These are phyloP conservation scores for Patellaria atrata DNA, from an alignment of 495 filamentous ascomycete genomes.

Conservation along the genomic window DNA sequence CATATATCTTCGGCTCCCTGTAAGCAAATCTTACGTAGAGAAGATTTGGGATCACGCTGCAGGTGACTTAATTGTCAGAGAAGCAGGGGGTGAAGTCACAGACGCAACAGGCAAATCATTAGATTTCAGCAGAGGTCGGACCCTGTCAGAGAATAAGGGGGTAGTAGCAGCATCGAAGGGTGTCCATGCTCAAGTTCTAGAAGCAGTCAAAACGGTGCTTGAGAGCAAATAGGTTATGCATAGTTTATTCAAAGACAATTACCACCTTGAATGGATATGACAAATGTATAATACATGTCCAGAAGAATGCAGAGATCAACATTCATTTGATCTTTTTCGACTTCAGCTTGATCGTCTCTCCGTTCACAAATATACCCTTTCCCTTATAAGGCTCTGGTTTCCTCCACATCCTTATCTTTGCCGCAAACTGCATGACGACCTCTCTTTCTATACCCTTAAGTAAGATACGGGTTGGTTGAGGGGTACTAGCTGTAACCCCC, in stretches of 20 bases:
- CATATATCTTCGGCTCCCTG: constrained; percentile 79
- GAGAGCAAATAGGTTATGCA: constrained; percentile 30
- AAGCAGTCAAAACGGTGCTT: constrained; percentile 70
- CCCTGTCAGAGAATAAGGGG: constrained; percentile 76
- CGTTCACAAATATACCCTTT: constrained; percentile 95
- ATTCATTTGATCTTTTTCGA: constrained; percentile 95
- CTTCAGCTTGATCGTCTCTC: constrained; percentile 93
- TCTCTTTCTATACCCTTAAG: constrained; percentile 78
- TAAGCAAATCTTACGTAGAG: constrained; percentile 76
- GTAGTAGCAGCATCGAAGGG: constrained; percentile 74
- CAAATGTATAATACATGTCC: too few species aligned
- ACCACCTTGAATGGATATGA: too few species aligned
- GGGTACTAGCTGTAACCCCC: constrained; percentile 75
- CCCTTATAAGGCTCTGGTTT: constrained; percentile 96
- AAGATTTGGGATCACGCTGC: constrained; percentile 99
- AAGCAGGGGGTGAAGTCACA: constrained; percentile 84
- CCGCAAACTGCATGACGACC: constrained; percentile 77
- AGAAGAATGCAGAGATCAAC: too few species aligned
- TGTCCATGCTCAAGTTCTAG: constrained; percentile 61
- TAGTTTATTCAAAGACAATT: too few species aligned
- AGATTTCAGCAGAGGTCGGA: constrained; percentile 77
- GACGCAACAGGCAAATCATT: constrained; percentile 67
- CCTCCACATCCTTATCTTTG: constrained; percentile 76
- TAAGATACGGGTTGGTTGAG: constrained; percentile 85
- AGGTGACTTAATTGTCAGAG: constrained; percentile 86